Conservation (phyloP, 2,329 filamentous ascomycete species). For the Huntiella omanensis region DNA sequence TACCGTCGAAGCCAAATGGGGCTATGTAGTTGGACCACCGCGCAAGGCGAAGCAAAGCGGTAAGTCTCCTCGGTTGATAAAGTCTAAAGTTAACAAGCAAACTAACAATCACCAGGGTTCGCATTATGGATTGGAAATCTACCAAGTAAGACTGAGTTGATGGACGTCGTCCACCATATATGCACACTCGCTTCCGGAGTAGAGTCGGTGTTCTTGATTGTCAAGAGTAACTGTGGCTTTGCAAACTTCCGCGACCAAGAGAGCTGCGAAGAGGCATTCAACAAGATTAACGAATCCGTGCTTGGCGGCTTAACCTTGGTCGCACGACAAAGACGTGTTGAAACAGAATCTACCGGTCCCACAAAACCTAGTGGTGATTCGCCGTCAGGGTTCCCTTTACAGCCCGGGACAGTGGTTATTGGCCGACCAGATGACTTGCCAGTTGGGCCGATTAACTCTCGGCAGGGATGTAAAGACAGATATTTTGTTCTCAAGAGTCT, state of each 20-base stretch:
- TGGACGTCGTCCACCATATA: constrained; percentile 78
- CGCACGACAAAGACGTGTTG: constrained; percentile 52
- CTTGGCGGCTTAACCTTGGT: constrained; percentile 76
- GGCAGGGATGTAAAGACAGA: constrained; percentile 20
- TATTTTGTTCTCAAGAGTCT: constrained; percentile 91
- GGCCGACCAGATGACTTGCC: not conserved
- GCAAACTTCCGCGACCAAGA: constrained; percentile 79
- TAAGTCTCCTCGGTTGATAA: not conserved
- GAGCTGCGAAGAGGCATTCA: constrained; percentile 57
- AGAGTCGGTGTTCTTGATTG: constrained; percentile 82
- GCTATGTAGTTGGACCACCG: constrained; percentile 5
- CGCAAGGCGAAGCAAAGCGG: constrained; percentile 5
- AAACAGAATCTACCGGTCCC: not conserved
- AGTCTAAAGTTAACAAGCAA: constrained; percentile 10
- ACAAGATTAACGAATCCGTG: constrained; percentile 73
- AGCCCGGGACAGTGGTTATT: not conserved
- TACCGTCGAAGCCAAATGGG: not conserved
- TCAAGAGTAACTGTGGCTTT: constrained; percentile 94
- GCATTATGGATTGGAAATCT: constrained; percentile 94
- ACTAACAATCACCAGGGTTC: constrained; percentile 38
- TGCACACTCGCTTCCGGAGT: constrained; percentile 61
- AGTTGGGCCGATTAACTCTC: not conserved
- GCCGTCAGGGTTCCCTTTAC: not conserved
- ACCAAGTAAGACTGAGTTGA: constrained; percentile 62
- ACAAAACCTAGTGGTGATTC: not conserved